phyloP scores from a whole-genome alignment of 768 basidiomycete species.

The Candolleomyces aberdarensis region DNA sequence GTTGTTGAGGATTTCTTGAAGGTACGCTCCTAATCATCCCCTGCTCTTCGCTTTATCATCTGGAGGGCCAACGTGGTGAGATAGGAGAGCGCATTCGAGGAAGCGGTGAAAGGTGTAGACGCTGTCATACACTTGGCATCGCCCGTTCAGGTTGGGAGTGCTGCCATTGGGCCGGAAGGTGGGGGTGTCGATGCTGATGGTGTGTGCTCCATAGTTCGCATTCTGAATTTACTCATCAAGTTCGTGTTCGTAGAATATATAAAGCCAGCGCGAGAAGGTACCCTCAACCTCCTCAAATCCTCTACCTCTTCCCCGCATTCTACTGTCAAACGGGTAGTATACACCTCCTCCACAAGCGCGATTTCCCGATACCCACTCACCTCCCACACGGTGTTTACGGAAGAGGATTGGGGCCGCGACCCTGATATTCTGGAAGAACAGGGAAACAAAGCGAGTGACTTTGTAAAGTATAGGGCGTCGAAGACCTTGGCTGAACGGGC shows the following conservation, averaged over 20 bases:
- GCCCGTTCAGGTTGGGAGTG: conserved; percentile 4
- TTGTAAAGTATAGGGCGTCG: conserved; percentile 7
- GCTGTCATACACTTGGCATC: conserved; percentile 11
- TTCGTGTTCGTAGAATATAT: conserved; percentile 4
- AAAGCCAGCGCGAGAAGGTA: conserved; percentile 4
- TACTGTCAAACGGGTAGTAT: conserved; percentile 4
- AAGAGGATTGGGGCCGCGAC: conserved; percentile 6
- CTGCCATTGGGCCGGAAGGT: neutral
- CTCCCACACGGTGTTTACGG: neutral
- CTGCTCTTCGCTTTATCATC: no score
- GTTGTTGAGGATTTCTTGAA: conserved; percentile 1
- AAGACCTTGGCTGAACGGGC: conserved; percentile 7
- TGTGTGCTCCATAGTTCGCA: neutral
- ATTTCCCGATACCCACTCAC: neutral
- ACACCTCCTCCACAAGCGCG: conserved; percentile 6
- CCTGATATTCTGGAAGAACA: neutral
- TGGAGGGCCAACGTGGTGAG: neutral
- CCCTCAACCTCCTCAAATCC: conserved; percentile 7
- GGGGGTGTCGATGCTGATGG: conserved; percentile 5
- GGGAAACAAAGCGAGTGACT: neutral
- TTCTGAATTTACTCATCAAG: neutral
- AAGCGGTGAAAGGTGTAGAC: conserved; percentile 8
- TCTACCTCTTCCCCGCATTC: neutral
- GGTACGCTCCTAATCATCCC: neutral
- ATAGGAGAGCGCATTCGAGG: conserved; percentile 10